Evolutionary conservation across 1,284 basidiomycete species (phyloP).

Genomic region (Boletus sp.): DNA sequence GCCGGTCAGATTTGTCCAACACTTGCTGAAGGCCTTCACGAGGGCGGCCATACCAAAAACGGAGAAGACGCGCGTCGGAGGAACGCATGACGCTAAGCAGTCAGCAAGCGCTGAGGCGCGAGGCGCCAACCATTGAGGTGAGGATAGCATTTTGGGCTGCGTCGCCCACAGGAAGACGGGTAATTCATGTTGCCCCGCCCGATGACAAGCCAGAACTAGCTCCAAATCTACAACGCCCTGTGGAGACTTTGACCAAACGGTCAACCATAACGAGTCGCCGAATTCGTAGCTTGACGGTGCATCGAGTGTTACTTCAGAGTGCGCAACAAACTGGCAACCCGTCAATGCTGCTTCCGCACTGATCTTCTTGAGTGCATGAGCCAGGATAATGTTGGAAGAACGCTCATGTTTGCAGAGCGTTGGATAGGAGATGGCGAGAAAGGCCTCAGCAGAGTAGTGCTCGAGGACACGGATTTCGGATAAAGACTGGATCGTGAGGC

Average conservation of each 20-base stretch:
- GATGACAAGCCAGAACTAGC: conserved; percentile 46
- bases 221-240: conserved; percentile 37
- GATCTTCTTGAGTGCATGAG: conserved; percentile 45
- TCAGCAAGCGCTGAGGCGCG: conserved; percentile 37
- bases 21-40: conserved; percentile 42
- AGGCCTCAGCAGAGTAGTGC: conserved; percentile 41
- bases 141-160: conserved; percentile 26
- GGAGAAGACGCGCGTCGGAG: conserved; percentile 56
- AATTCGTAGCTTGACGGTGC: conserved; percentile 9
- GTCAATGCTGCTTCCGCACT: conserved; percentile 37
- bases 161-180: conserved; percentile 53
- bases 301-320: conserved; percentile 31
- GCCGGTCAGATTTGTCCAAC: conserved; percentile 54
- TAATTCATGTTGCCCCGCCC: conserved; percentile 42
- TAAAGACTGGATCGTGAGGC: conserved; percentile 23
- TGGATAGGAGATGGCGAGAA: conserved; percentile 42
- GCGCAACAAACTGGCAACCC: conserved; percentile 36
- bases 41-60: conserved; percentile 56
- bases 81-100: conserved; percentile 37
- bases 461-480: conserved; percentile 37
- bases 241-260: conserved; percentile 42
- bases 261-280: conserved; percentile 45
- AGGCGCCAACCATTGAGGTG: conserved; percentile 35
- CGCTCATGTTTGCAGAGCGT: conserved; percentile 42
- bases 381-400: conserved; percentile 51